These are phyloP conservation scores for Talaromyces sp. DNA, from an alignment of 2,329 filamentous ascomycete genomes.

Conservation along the genomic window DNA sequence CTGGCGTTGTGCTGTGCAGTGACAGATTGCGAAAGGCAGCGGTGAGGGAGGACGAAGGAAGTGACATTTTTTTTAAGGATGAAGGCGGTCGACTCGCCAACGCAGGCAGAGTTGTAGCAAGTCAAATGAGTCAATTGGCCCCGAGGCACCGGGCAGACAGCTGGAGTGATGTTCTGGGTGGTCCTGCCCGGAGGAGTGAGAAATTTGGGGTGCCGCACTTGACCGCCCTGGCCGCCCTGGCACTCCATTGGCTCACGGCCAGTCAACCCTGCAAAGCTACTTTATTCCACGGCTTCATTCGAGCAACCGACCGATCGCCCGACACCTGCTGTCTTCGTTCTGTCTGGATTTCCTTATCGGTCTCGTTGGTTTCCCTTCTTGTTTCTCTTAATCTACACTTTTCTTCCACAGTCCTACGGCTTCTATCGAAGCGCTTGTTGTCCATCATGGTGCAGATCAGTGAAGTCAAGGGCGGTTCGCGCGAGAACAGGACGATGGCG, in stretches of 20 bases:
- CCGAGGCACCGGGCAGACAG: neutral
- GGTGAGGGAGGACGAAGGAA: constrained; percentile 29
- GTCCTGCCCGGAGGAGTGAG: constrained; percentile 6
- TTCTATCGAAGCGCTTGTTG: constrained; percentile 21
- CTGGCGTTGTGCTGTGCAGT: constrained; percentile 23
- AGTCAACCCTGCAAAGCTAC: constrained; percentile 21
- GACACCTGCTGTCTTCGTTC: constrained; percentile 8
- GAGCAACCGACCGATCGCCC: neutral
- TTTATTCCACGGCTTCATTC: constrained; percentile 3
- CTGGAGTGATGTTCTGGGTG: neutral
- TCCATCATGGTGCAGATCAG: constrained; percentile 75
- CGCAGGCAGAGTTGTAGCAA: neutral
- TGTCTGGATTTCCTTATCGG: neutral
- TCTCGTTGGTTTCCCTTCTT: neutral
- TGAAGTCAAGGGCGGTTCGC: constrained; percentile 89
- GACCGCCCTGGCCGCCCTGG: constrained; percentile 28
- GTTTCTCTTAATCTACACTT: neutral
- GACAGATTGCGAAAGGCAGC: constrained; percentile 35
- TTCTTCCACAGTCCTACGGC: constrained; percentile 12
- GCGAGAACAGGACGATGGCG: constrained; percentile 91
- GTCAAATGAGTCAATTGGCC: neutral
- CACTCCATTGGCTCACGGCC: constrained; percentile 25
- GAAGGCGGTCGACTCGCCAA: constrained; percentile 3
- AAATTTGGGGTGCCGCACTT: constrained; percentile 17
- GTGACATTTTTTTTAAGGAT: constrained; percentile 24